Percentiles rank a stretch among this genome's conserved stretches.
Evolutionary conservation across 805 yeast genomes (phyloP).

Genomic region (Scheffersomyces stipitis): DNA sequence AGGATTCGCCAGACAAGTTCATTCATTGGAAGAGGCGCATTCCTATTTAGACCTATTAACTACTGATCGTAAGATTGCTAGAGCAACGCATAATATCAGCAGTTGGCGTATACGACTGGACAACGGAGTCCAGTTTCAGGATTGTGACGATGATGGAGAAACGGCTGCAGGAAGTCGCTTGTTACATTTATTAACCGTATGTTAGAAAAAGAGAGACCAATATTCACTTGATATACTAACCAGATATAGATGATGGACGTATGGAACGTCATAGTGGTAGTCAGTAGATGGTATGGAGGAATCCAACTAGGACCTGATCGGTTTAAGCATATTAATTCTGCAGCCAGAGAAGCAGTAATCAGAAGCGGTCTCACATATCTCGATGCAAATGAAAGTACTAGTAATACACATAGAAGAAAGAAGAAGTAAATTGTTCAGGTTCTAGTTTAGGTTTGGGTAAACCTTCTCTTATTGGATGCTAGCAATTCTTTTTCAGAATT

Average conservation of each 20-base stretch:
- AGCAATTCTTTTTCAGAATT: no score
- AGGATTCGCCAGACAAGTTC: slow-evolving; percentile 66
- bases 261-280: slow-evolving; percentile 83
- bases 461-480: slow-evolving; percentile 5
- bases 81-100: slow-evolving; percentile 77
- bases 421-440: slow-evolving; percentile 17
- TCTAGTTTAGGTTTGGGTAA: background rate
- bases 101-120: slow-evolving; percentile 76
- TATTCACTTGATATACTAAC: slow-evolving; percentile 14
- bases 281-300: slow-evolving; percentile 93
- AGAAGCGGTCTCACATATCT: slow-evolving; percentile 51
- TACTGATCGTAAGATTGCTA: slow-evolving; percentile 63
- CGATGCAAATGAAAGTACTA: slow-evolving; percentile 15
- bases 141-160: slow-evolving; percentile 97
- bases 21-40: slow-evolving; percentile 67
- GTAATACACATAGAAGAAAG: slow-evolving; percentile 20
- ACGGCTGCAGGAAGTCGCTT: slow-evolving; percentile 91
- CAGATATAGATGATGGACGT: slow-evolving; percentile 62
- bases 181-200: slow-evolving; percentile 68
- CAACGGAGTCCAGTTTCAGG: slow-evolving; percentile 64
- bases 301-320: slow-evolving; percentile 88
- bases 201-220: slow-evolving; percentile 14
- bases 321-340: slow-evolving; percentile 87
- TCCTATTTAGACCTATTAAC: slow-evolving; percentile 50
- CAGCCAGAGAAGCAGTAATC: slow-evolving; percentile 81